phyloP scores from a whole-genome alignment of 495 filamentous ascomycete species.

The Choiromyces venosus region DNA sequence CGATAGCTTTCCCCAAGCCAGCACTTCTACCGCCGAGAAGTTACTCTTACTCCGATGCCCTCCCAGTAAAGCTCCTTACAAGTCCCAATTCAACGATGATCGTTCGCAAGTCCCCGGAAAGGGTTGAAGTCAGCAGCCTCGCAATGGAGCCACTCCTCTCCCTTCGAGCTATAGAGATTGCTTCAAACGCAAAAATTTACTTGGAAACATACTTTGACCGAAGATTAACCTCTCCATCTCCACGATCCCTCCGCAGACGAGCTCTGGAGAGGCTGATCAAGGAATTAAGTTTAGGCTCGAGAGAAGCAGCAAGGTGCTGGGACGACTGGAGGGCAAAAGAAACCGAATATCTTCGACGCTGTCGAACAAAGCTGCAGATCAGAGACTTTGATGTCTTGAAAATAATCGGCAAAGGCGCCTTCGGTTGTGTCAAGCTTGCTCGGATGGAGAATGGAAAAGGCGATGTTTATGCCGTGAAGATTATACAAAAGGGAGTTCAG shows the following conservation, averaged over 20 bases:
- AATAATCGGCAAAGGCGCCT: slow-evolving; percentile 91
- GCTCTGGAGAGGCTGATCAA: slow-evolving; percentile 60
- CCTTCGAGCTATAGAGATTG: slow-evolving; percentile 69
- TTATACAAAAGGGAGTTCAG: slow-evolving; percentile 89
- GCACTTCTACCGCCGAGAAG: neutral
- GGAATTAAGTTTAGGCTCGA: slow-evolving; percentile 15
- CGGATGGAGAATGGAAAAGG: slow-evolving; percentile 52
- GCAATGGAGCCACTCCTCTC: slow-evolving; percentile 33
- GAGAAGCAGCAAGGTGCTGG: neutral
- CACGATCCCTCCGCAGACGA: slow-evolving; percentile 61
- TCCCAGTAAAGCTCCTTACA: neutral
- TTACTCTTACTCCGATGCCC: neutral
- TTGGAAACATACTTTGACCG: slow-evolving; percentile 77
- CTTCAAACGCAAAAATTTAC: slow-evolving; percentile 74
- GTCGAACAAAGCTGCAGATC: slow-evolving; percentile 51
- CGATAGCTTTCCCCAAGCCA: neutral
- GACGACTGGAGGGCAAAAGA: slow-evolving; percentile 59
- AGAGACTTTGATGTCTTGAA: slow-evolving; percentile 74
- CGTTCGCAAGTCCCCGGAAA: neutral
- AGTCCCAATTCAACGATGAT: neutral
- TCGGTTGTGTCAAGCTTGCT: slow-evolving; percentile 83
- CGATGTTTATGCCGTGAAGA: slow-evolving; percentile 87
- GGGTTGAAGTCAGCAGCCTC: neutral
- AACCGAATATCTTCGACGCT: slow-evolving; percentile 68
- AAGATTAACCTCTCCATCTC: slow-evolving; percentile 51